Conservation (phyloP, 148 eudicot genomes). For the Vaccinium corymbosum region DNA sequence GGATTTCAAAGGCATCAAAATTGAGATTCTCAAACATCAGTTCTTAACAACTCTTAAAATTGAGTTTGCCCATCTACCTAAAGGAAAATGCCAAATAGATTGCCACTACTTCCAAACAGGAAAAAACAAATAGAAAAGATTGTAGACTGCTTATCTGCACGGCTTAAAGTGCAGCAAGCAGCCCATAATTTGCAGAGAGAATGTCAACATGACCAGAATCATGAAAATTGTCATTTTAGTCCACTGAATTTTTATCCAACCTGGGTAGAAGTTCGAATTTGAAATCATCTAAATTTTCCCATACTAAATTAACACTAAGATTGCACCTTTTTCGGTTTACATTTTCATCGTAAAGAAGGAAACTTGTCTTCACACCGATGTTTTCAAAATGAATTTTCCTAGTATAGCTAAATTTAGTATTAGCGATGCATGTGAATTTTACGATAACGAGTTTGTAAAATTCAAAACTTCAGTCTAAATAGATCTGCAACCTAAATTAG, state of each 20-base stretch:
- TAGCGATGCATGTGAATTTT: not conserved
- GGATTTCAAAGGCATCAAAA: not conserved
- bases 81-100: not conserved
- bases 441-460: not conserved
- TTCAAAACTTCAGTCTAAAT: not conserved
- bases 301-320: not conserved
- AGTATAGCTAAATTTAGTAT: not conserved
- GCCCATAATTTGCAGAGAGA: not conserved
- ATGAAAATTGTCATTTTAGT: not conserved
- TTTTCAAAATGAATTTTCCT: not conserved
- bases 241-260: not conserved
- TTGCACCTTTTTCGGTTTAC: not conserved
- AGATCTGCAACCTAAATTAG: not conserved
- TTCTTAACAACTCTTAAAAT: not conserved
- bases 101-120: not conserved
- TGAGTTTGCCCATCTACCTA: not conserved
- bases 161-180: not conserved
- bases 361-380: not conserved
- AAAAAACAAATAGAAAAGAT: not conserved
- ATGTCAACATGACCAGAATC: not conserved
- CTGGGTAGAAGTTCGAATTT: not conserved
- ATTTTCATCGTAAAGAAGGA: not conserved
- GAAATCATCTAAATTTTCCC: not conserved
- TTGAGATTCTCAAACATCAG: not conserved
- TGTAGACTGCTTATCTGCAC: not conserved